These are phyloP conservation scores for Colletotrichum karsti DNA, from an alignment of 2,329 filamentous ascomycete species.

Conservation along the genomic window DNA sequence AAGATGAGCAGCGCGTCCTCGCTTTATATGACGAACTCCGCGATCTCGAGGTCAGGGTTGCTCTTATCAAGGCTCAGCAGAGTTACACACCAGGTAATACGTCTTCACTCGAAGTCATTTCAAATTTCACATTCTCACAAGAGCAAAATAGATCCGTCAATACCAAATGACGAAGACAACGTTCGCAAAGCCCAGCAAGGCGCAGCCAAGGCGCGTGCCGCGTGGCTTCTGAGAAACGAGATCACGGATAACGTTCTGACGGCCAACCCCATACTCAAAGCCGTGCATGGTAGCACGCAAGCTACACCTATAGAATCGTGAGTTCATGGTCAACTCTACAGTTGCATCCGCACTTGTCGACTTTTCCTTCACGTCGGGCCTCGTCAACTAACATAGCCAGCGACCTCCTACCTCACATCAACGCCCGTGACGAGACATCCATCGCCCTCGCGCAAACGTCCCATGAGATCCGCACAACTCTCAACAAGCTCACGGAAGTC, in stretches of 20 bases:
- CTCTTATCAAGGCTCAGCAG: slow-evolving; percentile 66
- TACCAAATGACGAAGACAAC: slow-evolving; percentile 11
- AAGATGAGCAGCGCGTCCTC: slow-evolving; percentile 72
- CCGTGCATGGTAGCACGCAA: slow-evolving; percentile 74
- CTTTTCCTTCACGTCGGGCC: background rate
- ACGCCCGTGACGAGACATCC: slow-evolving; percentile 73
- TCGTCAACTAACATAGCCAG: slow-evolving; percentile 47
- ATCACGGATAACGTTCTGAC: slow-evolving; percentile 75
- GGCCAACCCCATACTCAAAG: slow-evolving; percentile 79
- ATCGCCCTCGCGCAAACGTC: slow-evolving; percentile 69
- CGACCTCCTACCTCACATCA: slow-evolving; percentile 72
- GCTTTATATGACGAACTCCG: slow-evolving; percentile 76
- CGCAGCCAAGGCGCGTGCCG: slow-evolving; percentile 75
- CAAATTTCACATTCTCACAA: background rate
- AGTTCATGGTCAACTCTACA: slow-evolving; percentile 5
- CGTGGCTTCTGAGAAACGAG: slow-evolving; percentile 74
- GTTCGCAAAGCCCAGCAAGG: slow-evolving; percentile 68
- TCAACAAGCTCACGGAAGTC: slow-evolving; percentile 61
- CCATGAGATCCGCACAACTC: slow-evolving; percentile 57
- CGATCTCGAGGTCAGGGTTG: slow-evolving; percentile 76
- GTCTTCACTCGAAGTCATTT: background rate
- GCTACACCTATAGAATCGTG: slow-evolving; percentile 76
- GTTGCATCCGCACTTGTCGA: too few species aligned
- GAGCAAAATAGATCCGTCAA: background rate
- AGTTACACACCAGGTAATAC: slow-evolving; percentile 44